Conservation (phyloP, 1,284 basidiomycete species). For the Trametes pubescens region DNA sequence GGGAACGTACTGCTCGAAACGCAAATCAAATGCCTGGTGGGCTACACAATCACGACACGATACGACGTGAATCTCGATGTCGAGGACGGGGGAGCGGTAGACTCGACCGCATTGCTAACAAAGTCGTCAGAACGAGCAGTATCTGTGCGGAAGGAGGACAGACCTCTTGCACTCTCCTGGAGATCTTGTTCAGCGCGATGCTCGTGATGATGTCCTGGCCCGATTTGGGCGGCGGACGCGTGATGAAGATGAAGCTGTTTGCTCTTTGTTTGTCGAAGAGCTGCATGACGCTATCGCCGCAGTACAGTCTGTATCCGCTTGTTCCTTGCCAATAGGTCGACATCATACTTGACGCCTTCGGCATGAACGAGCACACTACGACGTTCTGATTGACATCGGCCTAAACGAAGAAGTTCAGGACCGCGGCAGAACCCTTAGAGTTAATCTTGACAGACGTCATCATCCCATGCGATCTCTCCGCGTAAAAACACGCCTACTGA, state of each 20-base stretch:
- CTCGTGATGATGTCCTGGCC: conserved; percentile 60
- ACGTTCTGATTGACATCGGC: conserved; percentile 64
- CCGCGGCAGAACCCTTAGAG: background rate
- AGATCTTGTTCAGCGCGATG: conserved; percentile 70
- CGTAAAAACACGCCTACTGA: conserved; percentile 68
- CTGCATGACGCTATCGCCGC: conserved; percentile 60
- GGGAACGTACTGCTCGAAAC: conserved; percentile 71
- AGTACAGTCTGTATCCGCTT: conserved; percentile 61
- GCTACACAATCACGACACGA: conserved; percentile 71
- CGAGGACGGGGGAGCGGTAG: conserved; percentile 56
- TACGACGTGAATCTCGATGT: conserved; percentile 70
- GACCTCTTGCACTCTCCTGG: conserved; percentile 58
- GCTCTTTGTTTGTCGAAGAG: conserved; percentile 60
- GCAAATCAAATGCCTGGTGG: conserved; percentile 70
- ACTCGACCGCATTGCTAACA: conserved; percentile 66
- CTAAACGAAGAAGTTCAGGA: conserved; percentile 11
- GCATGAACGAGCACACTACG: conserved; percentile 69
- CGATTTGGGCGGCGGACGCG: conserved; percentile 54
- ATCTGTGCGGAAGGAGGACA: conserved; percentile 17
- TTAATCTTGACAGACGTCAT: conserved; percentile 49
- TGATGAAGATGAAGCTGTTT: conserved; percentile 67
- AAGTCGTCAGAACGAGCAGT: no score
- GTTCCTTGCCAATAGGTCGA: conserved; percentile 60
- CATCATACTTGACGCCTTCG: conserved; percentile 54
- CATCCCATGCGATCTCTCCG: conserved; percentile 66